Conservation (phyloP, 257 asterid genomes). For the Nyctanthes arbortristis region DNA sequence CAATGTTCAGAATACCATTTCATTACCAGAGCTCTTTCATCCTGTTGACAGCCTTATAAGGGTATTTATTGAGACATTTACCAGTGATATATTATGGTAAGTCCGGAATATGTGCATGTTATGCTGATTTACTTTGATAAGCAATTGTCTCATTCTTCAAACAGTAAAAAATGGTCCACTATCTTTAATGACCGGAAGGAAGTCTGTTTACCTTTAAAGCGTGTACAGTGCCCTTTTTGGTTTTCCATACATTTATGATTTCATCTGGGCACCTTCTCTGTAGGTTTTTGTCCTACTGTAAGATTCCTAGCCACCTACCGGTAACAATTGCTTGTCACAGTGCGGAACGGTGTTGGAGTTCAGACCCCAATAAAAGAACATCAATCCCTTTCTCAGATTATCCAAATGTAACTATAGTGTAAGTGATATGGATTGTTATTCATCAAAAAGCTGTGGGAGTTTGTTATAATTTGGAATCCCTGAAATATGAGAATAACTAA, state of each 20-base stretch:
- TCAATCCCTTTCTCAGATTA: slow-evolving; percentile 65
- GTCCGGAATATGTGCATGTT: slow-evolving; percentile 23
- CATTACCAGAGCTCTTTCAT: slow-evolving; percentile 75
- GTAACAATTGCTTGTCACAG: slow-evolving; percentile 85
- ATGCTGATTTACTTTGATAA: slow-evolving; percentile 17
- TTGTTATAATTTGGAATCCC: slow-evolving; percentile 17
- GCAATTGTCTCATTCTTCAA: slow-evolving; percentile 12
- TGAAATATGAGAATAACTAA: slow-evolving; percentile 18
- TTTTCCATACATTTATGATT: slow-evolving; percentile 23
- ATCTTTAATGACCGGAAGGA: slow-evolving; percentile 6
- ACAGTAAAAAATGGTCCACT: neutral
- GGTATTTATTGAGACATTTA: slow-evolving; percentile 83
- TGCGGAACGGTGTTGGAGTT: slow-evolving; percentile 80
- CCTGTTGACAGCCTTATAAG: slow-evolving; percentile 63
- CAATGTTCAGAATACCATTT: slow-evolving; percentile 46
- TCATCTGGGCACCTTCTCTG: slow-evolving; percentile 20
- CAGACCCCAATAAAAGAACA: slow-evolving; percentile 60
- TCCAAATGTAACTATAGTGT: slow-evolving; percentile 73
- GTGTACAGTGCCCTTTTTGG: neutral
- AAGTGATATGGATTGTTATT: slow-evolving; percentile 36
- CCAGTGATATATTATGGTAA: slow-evolving; percentile 79
- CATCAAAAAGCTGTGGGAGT: neutral
- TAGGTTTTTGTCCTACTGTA: slow-evolving; percentile 76
- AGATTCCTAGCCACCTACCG: slow-evolving; percentile 68
- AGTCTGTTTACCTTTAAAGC: neutral